Conservation (phyloP, 2,329 filamentous ascomycete genomes). For the Nemania sp. region DNA sequence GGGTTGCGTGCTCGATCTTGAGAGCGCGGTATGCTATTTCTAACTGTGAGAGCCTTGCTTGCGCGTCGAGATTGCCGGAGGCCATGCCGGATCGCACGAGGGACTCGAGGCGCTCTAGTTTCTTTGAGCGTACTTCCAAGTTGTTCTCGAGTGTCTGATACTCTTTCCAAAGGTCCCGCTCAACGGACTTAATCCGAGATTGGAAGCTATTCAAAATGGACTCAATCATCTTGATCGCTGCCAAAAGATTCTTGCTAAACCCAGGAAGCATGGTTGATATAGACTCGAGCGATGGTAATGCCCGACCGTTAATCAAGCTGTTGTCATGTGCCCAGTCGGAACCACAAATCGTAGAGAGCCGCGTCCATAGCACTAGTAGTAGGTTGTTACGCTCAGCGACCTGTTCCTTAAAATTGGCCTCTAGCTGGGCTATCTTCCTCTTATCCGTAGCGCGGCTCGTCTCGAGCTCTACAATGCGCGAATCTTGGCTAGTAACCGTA, state of each 20-base stretch:
- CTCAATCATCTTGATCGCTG: constrained; percentile 89
- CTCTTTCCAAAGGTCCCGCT: constrained; percentile 89
- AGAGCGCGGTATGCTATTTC: constrained; percentile 72
- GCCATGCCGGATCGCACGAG: constrained; percentile 76
- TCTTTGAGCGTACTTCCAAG: constrained; percentile 82
- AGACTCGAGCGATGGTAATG: constrained; percentile 83
- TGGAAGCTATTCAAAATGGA: constrained; percentile 82
- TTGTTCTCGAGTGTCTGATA: constrained; percentile 87
- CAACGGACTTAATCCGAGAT: constrained; percentile 82
- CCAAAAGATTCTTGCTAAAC: constrained; percentile 89
- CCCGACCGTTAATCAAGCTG: constrained; percentile 86
- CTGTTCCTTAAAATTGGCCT: constrained; percentile 86
- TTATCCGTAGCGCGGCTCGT: constrained; percentile 81
- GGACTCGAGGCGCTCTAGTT: constrained; percentile 87
- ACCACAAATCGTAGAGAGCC: constrained; percentile 86
- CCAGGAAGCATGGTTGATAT: constrained; percentile 86
- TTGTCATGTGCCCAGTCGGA: constrained; percentile 93
- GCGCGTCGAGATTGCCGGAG: constrained; percentile 58
- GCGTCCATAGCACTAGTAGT: constrained; percentile 89
- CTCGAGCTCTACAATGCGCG: constrained; percentile 88
- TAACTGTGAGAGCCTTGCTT: constrained; percentile 63
- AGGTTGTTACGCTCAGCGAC: constrained; percentile 90
- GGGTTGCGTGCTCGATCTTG: constrained; percentile 75
- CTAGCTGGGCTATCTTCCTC: constrained; percentile 79
- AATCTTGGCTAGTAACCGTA: constrained; percentile 86